phyloP scores from a whole-genome alignment of 2,329 filamentous ascomycete species.

The Stagonosporopsis chrysanthemi region DNA sequence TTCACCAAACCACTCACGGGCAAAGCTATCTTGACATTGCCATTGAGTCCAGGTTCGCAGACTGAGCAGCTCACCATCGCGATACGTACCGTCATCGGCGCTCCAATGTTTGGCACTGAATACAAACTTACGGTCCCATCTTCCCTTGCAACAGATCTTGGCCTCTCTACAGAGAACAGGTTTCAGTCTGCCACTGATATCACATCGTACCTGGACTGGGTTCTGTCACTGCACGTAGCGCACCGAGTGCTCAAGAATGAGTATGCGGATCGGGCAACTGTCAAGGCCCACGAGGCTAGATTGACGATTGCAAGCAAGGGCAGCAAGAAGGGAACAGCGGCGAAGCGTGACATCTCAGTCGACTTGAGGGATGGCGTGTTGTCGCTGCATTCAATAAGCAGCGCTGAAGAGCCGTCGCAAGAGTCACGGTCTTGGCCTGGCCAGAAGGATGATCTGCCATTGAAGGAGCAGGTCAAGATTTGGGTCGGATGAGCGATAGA shows the following conservation, averaged over 20 bases:
- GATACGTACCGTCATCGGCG: slow-evolving; percentile 44
- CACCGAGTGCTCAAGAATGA: slow-evolving; percentile 39
- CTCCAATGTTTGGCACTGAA: slow-evolving; percentile 47
- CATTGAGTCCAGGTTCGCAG: slow-evolving; percentile 28
- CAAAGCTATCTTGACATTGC: slow-evolving; percentile 38
- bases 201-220: slow-evolving; percentile 43
- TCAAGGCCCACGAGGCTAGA: slow-evolving; percentile 32
- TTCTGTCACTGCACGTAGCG: slow-evolving; percentile 42
- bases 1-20: slow-evolving; percentile 42
- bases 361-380: slow-evolving; percentile 30
- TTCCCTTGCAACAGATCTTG: slow-evolving; percentile 38
- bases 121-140: slow-evolving; percentile 44
- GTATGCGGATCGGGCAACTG: slow-evolving; percentile 26
- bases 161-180: slow-evolving; percentile 38
- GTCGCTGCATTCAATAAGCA: slow-evolving; percentile 19
- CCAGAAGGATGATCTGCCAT: slow-evolving; percentile 11
- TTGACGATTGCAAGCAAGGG: slow-evolving; percentile 34
- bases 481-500: slow-evolving; percentile 28
- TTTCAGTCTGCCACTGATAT: slow-evolving; percentile 40
- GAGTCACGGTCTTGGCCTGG: slow-evolving; percentile 39
- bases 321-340: slow-evolving; percentile 26
- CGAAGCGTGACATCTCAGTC: slow-evolving; percentile 33
- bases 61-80: slow-evolving; percentile 35
- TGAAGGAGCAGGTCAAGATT: slow-evolving; percentile 37
- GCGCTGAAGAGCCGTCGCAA: slow-evolving; percentile 19